phyloP scores from a whole-genome alignment of 192 early-diverging fungal genomes.

The Entomortierella chlamydospora region DNA sequence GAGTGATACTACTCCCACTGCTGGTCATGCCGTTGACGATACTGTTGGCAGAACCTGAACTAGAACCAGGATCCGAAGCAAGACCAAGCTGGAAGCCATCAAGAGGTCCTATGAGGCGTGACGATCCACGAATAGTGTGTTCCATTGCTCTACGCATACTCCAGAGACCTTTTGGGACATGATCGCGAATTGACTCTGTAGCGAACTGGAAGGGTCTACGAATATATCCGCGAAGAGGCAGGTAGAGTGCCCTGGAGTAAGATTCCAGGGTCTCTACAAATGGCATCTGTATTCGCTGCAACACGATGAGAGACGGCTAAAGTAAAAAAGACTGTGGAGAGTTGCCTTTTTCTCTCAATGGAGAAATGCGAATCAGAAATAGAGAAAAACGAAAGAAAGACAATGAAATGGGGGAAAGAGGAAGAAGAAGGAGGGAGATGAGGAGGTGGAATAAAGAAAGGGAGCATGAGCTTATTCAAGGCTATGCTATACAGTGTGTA shows the following conservation, averaged over 20 bases:
- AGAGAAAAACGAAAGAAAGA: background rate
- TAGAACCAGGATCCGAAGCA: background rate
- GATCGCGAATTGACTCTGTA: constrained; percentile 45
- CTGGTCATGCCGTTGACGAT: background rate
- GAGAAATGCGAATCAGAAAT: background rate
- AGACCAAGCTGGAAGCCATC: background rate
- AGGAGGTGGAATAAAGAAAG: background rate
- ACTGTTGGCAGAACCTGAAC: background rate
- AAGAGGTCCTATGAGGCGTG: constrained; percentile 1
- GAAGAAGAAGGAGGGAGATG: background rate
- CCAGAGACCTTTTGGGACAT: constrained; percentile 26
- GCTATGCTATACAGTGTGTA: background rate
- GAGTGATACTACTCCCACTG: background rate
- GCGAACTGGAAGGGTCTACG: constrained; percentile 47
- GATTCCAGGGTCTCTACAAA: constrained; percentile 57
- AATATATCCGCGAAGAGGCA: constrained; percentile 47
- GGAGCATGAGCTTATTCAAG: background rate
- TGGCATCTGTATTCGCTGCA: constrained; percentile 56
- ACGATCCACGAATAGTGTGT: constrained; percentile 16
- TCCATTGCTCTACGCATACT: constrained; percentile 39
- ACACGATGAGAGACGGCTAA: constrained; percentile 19
- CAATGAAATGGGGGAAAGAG: background rate
- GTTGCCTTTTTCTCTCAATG: background rate
- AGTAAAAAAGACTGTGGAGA: background rate
- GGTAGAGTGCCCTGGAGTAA: constrained; percentile 56